Evolutionary conservation across 371 early-diverging fungal species (phyloP).

Genomic region (Mucor circinelloides): DNA sequence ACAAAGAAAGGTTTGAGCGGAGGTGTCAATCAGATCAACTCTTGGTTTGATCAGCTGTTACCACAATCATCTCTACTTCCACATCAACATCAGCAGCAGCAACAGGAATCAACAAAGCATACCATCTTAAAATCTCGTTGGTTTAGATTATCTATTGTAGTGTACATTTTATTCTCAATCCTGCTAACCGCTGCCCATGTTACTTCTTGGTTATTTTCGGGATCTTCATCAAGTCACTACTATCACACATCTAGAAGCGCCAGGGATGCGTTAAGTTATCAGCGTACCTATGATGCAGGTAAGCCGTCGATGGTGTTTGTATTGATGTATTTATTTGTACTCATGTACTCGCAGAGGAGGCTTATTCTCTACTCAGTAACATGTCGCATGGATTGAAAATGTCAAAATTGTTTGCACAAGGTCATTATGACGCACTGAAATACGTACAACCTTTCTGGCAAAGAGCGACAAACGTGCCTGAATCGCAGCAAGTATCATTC

Average conservation of each 20-base stretch:
- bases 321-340: not conserved
- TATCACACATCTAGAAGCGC: not conserved
- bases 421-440: slow-evolving; percentile 22
- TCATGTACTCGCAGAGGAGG: slow-evolving; percentile 14
- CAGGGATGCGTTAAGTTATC: slow-evolving; percentile 9
- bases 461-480: slow-evolving; percentile 23
- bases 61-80: slow-evolving; percentile 5
- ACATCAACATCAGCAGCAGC: slow-evolving; percentile 11
- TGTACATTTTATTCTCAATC: slow-evolving; percentile 43
- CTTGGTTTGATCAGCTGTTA: slow-evolving; percentile 12
- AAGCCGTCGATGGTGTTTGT: not conserved
- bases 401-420: slow-evolving; percentile 46
- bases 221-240: not conserved
- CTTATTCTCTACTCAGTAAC: slow-evolving; percentile 38
- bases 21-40: slow-evolving; percentile 3
- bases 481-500: slow-evolving; percentile 32
- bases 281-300: slow-evolving; percentile 51
- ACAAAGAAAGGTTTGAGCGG: not conserved
- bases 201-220: slow-evolving; percentile 24
- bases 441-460: slow-evolving; percentile 37
- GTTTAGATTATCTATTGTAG: slow-evolving; percentile 29
- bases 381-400: slow-evolving; percentile 50
- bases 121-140: slow-evolving; percentile 22
- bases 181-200: slow-evolving; percentile 36
- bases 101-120: slow-evolving; percentile 17